Evolutionary conservation across 108 stramenopile genomes (phyloP).

Genomic region (Conticribra weissflogii): DNA sequence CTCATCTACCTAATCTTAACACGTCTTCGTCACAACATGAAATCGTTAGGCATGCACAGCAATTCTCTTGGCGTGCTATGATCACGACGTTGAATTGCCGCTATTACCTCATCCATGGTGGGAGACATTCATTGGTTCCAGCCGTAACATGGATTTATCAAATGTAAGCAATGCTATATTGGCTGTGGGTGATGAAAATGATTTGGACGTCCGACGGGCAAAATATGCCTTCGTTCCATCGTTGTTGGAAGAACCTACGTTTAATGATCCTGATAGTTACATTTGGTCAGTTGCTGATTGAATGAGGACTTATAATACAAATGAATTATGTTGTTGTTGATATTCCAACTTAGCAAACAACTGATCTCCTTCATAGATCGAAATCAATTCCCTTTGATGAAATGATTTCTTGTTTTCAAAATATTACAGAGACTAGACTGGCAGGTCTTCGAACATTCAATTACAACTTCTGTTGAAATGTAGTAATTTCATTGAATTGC

Average conservation of each 20-base stretch:
- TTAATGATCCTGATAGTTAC: conserved; percentile 84
- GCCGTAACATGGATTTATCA: conserved; percentile 41
- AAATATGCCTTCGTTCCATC: conserved; percentile 58
- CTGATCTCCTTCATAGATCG: too few species aligned
- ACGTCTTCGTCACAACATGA: neutral
- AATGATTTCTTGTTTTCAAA: too few species aligned
- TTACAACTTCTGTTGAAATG: too few species aligned
- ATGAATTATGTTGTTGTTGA: too few species aligned
- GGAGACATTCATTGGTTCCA: conserved; percentile 60
- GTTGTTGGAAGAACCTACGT: conserved; percentile 42
- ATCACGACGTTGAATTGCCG: conserved; percentile 51
- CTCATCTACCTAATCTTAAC: neutral
- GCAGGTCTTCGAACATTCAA: too few species aligned
- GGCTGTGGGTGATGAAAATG: conserved; percentile 40
- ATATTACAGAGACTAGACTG: too few species aligned
- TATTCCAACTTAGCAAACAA: too few species aligned
- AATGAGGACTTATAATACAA: too few species aligned
- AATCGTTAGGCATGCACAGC: conserved; percentile 60
- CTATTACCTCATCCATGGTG: conserved; percentile 66
- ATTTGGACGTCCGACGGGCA: conserved; percentile 10
- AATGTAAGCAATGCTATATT: conserved; percentile 63
- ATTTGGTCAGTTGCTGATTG: conserved; percentile 58
- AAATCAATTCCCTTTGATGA: too few species aligned
- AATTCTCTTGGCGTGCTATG: conserved; percentile 56
- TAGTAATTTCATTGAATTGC: too few species aligned